Conservation (phyloP, 192 early-diverging fungal genomes). For the Entomortierella lignicola region DNA sequence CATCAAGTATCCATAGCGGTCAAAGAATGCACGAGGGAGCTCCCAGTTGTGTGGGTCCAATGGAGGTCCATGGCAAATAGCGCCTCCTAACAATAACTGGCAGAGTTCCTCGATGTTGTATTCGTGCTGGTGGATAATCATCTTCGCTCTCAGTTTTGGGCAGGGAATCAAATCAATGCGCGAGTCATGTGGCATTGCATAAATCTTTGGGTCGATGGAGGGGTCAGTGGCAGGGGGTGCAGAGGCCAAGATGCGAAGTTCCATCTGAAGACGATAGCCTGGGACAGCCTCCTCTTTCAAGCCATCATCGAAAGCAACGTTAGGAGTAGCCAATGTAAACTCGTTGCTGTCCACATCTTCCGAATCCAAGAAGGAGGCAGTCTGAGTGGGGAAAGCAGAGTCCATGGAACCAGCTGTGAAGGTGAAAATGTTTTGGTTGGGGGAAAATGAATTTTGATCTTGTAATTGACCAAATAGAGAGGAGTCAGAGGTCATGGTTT, state of each 20-base stretch:
- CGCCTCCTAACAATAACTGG: conserved; percentile 51
- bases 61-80: conserved; percentile 57
- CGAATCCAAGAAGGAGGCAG: conserved; percentile 40
- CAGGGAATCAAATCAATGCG: conserved; percentile 59
- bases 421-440: conserved; percentile 52
- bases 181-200: conserved; percentile 47
- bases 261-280: conserved; percentile 41
- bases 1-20: conserved; percentile 54
- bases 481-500: conserved; percentile 13
- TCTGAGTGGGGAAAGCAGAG: conserved; percentile 24
- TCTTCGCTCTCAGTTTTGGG: conserved; percentile 51
- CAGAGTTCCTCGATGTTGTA: conserved; percentile 56
- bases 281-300: conserved; percentile 26
- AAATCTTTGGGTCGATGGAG: conserved; percentile 46
- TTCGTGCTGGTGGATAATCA: conserved; percentile 52
- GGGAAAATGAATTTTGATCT: conserved; percentile 30
- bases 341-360: conserved; percentile 53
- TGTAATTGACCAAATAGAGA: conserved; percentile 33
- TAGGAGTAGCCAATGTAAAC: conserved; percentile 43
- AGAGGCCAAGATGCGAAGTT: conserved; percentile 41
- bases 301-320: conserved; percentile 28
- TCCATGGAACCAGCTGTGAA: conserved; percentile 43
- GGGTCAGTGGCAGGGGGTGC: conserved; percentile 48
- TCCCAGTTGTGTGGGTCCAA: conserved; percentile 57
- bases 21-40: conserved; percentile 56